Conservation (phyloP, 495 filamentous ascomycete species). For the Sordaria brevicollis region DNA sequence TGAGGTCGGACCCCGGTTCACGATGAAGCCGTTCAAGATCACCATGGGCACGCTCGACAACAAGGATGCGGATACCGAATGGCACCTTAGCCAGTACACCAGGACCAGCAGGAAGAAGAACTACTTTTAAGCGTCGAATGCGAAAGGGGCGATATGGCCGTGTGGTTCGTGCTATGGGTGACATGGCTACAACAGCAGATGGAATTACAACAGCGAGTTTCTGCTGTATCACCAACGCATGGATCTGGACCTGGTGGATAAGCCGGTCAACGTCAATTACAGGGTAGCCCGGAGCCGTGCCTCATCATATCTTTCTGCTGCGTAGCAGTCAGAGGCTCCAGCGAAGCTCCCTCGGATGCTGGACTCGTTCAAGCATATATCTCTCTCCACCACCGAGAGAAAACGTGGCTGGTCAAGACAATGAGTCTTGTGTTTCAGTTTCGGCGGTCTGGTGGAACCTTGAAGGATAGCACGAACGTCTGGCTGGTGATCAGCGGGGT, state of each 20-base stretch:
- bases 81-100: constrained; percentile 90
- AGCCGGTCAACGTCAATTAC: constrained; percentile 65
- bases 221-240: constrained; percentile 63
- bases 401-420: neutral
- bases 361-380: constrained; percentile 59
- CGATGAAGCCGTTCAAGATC: constrained; percentile 93
- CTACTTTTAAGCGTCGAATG: constrained; percentile 51
- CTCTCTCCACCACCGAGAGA: neutral
- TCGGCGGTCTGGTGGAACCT: neutral
- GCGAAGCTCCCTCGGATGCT: constrained; percentile 88
- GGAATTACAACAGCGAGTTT: constrained; percentile 70
- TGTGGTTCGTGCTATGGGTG: neutral
- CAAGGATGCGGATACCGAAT: constrained; percentile 93
- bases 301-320: constrained; percentile 85
- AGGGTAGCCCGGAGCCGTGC: constrained; percentile 73
- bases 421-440: neutral
- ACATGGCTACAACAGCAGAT: neutral
- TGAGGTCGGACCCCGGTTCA: constrained; percentile 93
- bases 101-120: constrained; percentile 88
- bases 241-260: constrained; percentile 64
- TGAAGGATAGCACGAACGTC: neutral
- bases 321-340: constrained; percentile 93
- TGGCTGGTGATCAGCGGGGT: neutral
- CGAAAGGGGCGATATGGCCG: neutral
- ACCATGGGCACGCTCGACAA: constrained; percentile 87